Evolutionary conservation across 805 yeast species (phyloP).

Genomic region (Saturnispora halmiae): DNA sequence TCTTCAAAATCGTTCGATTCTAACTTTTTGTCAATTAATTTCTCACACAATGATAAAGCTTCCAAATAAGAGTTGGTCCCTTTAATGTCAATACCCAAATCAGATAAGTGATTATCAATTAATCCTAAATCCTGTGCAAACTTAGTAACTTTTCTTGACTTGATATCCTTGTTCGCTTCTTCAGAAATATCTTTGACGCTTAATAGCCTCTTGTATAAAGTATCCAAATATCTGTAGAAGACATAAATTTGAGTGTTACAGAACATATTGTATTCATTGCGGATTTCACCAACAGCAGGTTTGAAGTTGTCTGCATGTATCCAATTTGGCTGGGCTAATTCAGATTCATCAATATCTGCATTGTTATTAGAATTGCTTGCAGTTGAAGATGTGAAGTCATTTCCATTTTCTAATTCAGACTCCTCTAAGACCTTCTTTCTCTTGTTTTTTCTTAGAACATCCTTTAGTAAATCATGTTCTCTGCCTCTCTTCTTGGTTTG

Average conservation of each 20-base stretch:
- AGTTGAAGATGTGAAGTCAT: conserved; percentile 7
- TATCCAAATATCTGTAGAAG: conserved; percentile 77
- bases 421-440: conserved; percentile 20
- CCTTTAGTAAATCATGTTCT: conserved; percentile 51
- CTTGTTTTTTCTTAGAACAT: conserved; percentile 43
- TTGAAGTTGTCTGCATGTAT: conserved; percentile 23
- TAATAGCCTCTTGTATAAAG: conserved; percentile 66
- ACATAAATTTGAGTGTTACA: conserved; percentile 84
- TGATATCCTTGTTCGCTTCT: conserved; percentile 65
- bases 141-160: conserved; percentile 49
- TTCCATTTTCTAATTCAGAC: conserved; percentile 13
- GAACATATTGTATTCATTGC: conserved; percentile 66
- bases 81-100: conserved; percentile 64
- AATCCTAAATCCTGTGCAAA: conserved; percentile 85
- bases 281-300: conserved; percentile 25
- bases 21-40: conserved; percentile 76
- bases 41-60: conserved; percentile 63
- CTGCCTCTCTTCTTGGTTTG: conserved; percentile 38
- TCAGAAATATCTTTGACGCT: conserved; percentile 69
- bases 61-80: conserved; percentile 70
- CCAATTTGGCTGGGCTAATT: conserved; percentile 27
- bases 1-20: conserved; percentile 96
- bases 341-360: conserved; percentile 11
- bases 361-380: conserved; percentile 16
- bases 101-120: conserved; percentile 69